Percentiles rank a stretch among this genome's conserved stretches.
Evolutionary conservation across 2,329 filamentous ascomycete genomes (phyloP).

Genomic region (Corynespora cassiicola): DNA sequence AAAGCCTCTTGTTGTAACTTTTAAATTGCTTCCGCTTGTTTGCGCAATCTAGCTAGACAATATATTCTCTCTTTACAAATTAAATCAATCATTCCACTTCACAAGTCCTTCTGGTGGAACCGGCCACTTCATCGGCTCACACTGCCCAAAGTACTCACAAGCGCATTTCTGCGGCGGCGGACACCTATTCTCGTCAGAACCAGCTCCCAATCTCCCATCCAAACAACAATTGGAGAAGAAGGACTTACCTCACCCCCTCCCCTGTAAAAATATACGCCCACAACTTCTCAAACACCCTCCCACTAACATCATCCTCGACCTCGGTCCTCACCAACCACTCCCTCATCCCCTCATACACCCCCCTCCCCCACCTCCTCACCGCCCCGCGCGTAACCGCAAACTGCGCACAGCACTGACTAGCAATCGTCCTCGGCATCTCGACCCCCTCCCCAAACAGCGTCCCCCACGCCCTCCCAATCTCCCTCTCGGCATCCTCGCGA

Average conservation of each 20-base stretch:
- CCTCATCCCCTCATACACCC: slow-evolving; percentile 10
- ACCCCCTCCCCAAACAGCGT: slow-evolving; percentile 9
- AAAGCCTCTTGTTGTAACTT: too few species aligned
- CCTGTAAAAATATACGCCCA: slow-evolving; percentile 16
- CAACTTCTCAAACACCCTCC: slow-evolving; percentile 18
- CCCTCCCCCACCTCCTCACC: slow-evolving; percentile 4
- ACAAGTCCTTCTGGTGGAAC: slow-evolving; percentile 6
- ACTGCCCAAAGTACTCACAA: slow-evolving; percentile 14
- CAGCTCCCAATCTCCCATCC: too few species aligned
- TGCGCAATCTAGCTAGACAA: too few species aligned
- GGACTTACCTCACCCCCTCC: slow-evolving; percentile 13
- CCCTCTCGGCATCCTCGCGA: slow-evolving; percentile 9
- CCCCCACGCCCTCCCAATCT: slow-evolving; percentile 14
- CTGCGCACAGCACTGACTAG: slow-evolving; percentile 20
- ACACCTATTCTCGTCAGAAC: slow-evolving; percentile 4
- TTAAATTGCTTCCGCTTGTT: too few species aligned
- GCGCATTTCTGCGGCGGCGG: slow-evolving; percentile 11
- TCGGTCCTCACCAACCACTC: slow-evolving; percentile 12
- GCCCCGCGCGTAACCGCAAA: slow-evolving; percentile 17
- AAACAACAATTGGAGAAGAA: neutral
- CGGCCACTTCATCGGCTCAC: slow-evolving; percentile 6
- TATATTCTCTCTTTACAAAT: too few species aligned
- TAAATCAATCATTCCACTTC: too few species aligned
- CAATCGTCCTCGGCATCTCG: slow-evolving; percentile 14
- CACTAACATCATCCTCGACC: slow-evolving; percentile 14